Conservation (phyloP, 805 yeast genomes). For the Candida stauntonica region DNA sequence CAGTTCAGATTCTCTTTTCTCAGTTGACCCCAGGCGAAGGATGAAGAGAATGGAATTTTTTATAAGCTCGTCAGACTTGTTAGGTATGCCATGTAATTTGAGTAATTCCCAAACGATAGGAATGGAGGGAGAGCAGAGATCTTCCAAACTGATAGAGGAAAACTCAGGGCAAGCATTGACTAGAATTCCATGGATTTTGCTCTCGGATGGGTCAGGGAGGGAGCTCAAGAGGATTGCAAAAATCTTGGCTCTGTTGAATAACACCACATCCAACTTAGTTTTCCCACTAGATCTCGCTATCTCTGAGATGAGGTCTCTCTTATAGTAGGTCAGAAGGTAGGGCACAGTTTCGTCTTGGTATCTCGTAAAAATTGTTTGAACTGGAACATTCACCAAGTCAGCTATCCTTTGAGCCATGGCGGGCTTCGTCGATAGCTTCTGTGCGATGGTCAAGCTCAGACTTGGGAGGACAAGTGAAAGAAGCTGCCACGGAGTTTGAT, state of each 20-base stretch:
- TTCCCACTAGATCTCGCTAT: constrained; percentile 49
- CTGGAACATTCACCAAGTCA: constrained; percentile 59
- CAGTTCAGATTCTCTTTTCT: constrained; percentile 18
- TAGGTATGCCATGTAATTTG: constrained; percentile 36
- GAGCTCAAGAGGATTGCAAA: constrained; percentile 55
- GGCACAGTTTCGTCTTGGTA: constrained; percentile 78
- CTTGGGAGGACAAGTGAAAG: constrained; percentile 76
- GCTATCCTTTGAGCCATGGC: constrained; percentile 56
- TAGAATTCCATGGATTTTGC: constrained; percentile 48
- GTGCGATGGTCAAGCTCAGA: constrained; percentile 59
- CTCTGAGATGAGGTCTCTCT: constrained; percentile 54
- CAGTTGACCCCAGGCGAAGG: constrained; percentile 25
- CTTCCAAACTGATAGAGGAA: constrained; percentile 27
- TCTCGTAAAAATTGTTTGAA: constrained; percentile 56
- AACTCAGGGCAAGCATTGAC: constrained; percentile 49
- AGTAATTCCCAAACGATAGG: constrained; percentile 39
- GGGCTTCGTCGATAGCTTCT: constrained; percentile 44
- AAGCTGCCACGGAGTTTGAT: constrained; percentile 71
- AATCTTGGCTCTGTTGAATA: constrained; percentile 45
- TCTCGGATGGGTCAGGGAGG: constrained; percentile 43
- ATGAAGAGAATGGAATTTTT: constrained; percentile 39
- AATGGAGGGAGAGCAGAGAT: constrained; percentile 26
- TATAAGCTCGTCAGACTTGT: constrained; percentile 25
- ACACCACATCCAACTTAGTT: constrained; percentile 43
- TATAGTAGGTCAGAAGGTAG: constrained; percentile 60